Evolutionary conservation across 768 basidiomycete genomes (phyloP).

Genomic region (Boletales sp.): DNA sequence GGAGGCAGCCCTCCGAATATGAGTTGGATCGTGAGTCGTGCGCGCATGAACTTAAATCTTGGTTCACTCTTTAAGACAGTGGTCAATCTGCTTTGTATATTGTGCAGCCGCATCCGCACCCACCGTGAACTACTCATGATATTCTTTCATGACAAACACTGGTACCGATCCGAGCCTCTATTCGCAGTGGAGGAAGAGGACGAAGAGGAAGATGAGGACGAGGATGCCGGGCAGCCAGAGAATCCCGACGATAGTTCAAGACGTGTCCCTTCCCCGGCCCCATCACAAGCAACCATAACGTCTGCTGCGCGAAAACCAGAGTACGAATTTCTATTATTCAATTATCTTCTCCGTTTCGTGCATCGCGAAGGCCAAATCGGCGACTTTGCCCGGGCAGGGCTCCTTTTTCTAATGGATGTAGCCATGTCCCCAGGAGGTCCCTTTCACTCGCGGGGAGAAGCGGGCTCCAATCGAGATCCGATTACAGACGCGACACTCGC

Average conservation of each 20-base stretch:
- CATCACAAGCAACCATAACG: constrained; percentile 56
- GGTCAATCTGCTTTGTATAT: constrained; percentile 86
- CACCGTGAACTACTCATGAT: constrained; percentile 91
- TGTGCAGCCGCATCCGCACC: constrained; percentile 89
- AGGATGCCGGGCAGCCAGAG: constrained; percentile 18
- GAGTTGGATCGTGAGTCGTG: constrained; percentile 76
- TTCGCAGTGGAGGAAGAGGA: constrained; percentile 76
- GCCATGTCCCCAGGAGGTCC: constrained; percentile 82
- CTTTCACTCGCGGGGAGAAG: constrained; percentile 38
- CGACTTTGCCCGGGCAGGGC: constrained; percentile 87
- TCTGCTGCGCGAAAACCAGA: constrained; percentile 68
- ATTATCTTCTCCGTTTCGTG: constrained; percentile 91
- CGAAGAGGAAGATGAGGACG: constrained; percentile 50
- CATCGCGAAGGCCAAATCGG: constrained; percentile 93
- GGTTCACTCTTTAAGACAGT: constrained; percentile 44
- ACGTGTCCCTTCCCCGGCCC: constrained; percentile 52
- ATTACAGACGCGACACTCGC: constrained; percentile 83
- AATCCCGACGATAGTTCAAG: constrained; percentile 8
- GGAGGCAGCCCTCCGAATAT: constrained; percentile 79
- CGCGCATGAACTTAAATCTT: neutral
- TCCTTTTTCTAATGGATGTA: constrained; percentile 93
- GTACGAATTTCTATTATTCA: constrained; percentile 94
- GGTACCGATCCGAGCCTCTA: constrained; percentile 74
- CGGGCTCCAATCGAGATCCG: constrained; percentile 48
- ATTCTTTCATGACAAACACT: constrained; percentile 94